phyloP scores from a whole-genome alignment of 1,284 basidiomycete genomes.

The Irpex lacteus region DNA sequence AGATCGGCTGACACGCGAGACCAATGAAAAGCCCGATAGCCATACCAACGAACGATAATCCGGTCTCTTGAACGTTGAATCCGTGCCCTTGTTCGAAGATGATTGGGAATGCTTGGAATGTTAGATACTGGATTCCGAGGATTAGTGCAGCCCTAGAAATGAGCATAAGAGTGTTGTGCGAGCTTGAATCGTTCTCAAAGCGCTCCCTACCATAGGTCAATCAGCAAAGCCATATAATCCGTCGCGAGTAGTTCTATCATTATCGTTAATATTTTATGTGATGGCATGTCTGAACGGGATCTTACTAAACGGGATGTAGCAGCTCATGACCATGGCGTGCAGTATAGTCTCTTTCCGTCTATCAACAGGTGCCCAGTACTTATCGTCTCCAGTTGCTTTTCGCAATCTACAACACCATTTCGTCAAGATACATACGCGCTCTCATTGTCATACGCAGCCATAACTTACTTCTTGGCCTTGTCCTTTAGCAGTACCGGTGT shows the following conservation, averaged over 20 bases:
- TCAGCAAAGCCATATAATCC: slow-evolving; percentile 74
- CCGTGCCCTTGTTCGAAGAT: slow-evolving; percentile 62
- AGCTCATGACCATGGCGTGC: slow-evolving; percentile 39
- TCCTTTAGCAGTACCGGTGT: slow-evolving; percentile 58
- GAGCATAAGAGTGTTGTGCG: not conserved
- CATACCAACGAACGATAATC: slow-evolving; percentile 71
- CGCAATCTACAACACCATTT: slow-evolving; percentile 40
- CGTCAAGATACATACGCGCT: too few species aligned
- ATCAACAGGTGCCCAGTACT: slow-evolving; percentile 60
- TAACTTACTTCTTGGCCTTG: slow-evolving; percentile 43
- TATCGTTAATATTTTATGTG: not conserved
- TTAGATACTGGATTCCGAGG: slow-evolving; percentile 74
- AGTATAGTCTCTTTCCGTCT: slow-evolving; percentile 37
- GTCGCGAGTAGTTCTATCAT: slow-evolving; percentile 59
- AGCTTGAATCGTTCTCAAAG: not conserved
- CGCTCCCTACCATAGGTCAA: slow-evolving; percentile 46
- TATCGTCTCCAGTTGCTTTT: slow-evolving; percentile 49
- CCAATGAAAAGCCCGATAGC: slow-evolving; percentile 67
- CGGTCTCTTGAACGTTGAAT: slow-evolving; percentile 60
- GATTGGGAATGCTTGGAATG: slow-evolving; percentile 70
- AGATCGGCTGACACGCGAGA: slow-evolving; percentile 55
- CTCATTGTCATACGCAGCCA: not conserved
- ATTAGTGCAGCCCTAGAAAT: slow-evolving; percentile 49
- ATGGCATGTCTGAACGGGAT: slow-evolving; percentile 7
- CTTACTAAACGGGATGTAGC: slow-evolving; percentile 70